Percentiles rank a stretch among this genome's conserved stretches.
phyloP scores from a whole-genome alignment of 2,329 filamentous ascomycete species.

The Saccharata proteae region DNA sequence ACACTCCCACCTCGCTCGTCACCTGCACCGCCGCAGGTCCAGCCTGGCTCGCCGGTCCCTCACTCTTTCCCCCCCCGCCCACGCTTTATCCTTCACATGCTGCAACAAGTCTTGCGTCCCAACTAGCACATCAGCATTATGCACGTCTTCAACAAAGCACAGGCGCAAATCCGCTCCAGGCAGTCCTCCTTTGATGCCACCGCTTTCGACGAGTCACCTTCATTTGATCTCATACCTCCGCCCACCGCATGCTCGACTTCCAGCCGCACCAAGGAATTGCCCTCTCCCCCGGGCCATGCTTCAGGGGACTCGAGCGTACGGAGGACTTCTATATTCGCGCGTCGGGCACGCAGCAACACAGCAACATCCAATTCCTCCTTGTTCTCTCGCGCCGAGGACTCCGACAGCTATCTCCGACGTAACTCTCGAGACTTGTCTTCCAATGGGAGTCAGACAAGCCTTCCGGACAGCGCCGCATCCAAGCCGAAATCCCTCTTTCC shows the following conservation, averaged over 20 bases:
- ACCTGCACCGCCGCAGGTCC: too few relatives aligned
- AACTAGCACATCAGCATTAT: too few relatives aligned
- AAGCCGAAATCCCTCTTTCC: conserved; percentile 20
- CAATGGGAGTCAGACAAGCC: conserved; percentile 11
- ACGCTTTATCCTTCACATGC: conserved; percentile 13
- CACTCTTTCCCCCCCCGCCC: too few relatives aligned
- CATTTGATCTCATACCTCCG: background rate
- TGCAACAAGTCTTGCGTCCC: conserved; percentile 6
- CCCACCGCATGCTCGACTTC: conserved; percentile 10
- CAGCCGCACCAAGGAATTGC: conserved; percentile 13
- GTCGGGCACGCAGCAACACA: conserved; percentile 26
- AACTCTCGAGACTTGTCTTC: conserved; percentile 17
- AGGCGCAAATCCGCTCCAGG: conserved; percentile 17
- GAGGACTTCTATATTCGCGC: conserved; percentile 24
- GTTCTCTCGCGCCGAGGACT: conserved; percentile 13
- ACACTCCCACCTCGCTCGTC: too few relatives aligned
- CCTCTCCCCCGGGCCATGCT: conserved; percentile 20
- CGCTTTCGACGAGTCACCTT: background rate
- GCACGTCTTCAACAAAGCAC: conserved; percentile 26
- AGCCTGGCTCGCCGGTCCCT: too few relatives aligned
- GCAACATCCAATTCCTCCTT: conserved; percentile 16
- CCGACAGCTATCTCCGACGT: conserved; percentile 15
- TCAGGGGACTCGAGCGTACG: conserved; percentile 12
- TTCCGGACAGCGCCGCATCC: conserved; percentile 14
- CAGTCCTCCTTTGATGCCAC: conserved; percentile 22